These are phyloP conservation scores for Pleodorina starrii DNA, from an alignment of 139 green algal species.

Conservation along the genomic window DNA sequence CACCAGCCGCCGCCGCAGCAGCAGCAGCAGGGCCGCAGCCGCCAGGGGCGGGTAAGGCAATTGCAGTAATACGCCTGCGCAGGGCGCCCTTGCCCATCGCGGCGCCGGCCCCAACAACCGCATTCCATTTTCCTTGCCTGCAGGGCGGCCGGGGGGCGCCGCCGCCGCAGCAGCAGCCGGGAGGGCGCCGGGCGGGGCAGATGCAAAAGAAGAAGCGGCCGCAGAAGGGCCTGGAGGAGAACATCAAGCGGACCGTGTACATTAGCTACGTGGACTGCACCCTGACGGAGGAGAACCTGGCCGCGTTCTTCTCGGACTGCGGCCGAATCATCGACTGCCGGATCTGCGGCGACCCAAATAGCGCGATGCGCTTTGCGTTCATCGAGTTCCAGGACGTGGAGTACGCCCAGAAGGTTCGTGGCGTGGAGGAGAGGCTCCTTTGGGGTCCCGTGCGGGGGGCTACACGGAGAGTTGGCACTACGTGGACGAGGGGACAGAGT, in stretches of 20 bases:
- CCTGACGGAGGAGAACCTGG: constrained; percentile 85
- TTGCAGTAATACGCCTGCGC: too few species aligned
- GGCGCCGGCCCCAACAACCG: too few species aligned
- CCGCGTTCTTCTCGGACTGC: constrained; percentile 79
- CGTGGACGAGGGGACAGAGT: too few species aligned
- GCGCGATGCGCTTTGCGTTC: constrained; percentile 94
- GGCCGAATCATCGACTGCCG: constrained; percentile 91
- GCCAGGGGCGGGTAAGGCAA: constrained; percentile 23
- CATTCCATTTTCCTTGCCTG: too few species aligned
- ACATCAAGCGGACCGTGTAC: constrained; percentile 78
- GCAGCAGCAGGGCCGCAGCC: constrained; percentile 5
- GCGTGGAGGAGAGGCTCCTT: too few species aligned
- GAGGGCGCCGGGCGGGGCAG: constrained; percentile 3
- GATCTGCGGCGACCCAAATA: constrained; percentile 96
- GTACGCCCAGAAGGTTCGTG: constrained; percentile 67
- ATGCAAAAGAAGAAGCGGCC: constrained; percentile 56
- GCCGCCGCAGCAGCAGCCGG: background rate
- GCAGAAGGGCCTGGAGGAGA: constrained; percentile 78
- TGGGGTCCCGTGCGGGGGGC: too few species aligned
- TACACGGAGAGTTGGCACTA: too few species aligned
- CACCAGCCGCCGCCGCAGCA: background rate
- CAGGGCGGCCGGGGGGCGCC: constrained; percentile 19
- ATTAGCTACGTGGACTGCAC: constrained; percentile 34
- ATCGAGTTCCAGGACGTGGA: constrained; percentile 91
- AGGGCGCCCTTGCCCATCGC: too few species aligned